Conservation (phyloP, 1,139 yeast species). For the Blastobotrys raffinosifermentans region DNA sequence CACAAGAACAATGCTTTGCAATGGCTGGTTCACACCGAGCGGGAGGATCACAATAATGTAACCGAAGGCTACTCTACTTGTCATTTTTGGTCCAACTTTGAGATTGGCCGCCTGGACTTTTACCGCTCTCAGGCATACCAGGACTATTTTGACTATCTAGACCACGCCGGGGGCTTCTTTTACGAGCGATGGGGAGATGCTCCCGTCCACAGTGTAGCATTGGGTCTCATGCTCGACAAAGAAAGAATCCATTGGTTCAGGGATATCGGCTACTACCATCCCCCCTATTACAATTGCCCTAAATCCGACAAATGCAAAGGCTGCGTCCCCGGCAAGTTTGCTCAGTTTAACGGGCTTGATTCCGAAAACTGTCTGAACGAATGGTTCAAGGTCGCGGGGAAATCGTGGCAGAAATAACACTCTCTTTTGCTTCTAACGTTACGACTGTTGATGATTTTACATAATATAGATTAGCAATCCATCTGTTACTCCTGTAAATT, state of each 20-base stretch:
- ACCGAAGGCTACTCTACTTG: constrained; percentile 76
- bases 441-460: too few relatives aligned
- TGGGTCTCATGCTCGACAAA: constrained; percentile 68
- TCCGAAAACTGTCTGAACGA: constrained; percentile 69
- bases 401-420: too few relatives aligned
- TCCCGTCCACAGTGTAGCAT: constrained; percentile 74
- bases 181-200: constrained; percentile 94
- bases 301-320: constrained; percentile 36
- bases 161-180: constrained; percentile 68
- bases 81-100: constrained; percentile 87
- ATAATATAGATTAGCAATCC: too few relatives aligned
- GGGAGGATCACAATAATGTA: constrained; percentile 37
- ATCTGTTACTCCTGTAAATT: too few relatives aligned
- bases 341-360: constrained; percentile 40
- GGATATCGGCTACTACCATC: constrained; percentile 74
- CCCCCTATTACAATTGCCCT: constrained; percentile 75
- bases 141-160: constrained; percentile 59
- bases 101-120: constrained; percentile 74
- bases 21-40: constrained; percentile 58
- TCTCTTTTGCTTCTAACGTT: too few relatives aligned
- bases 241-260: constrained; percentile 76
- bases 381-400: constrained; percentile 50
- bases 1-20: constrained; percentile 63
- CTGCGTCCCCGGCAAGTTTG: constrained; percentile 45
- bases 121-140: constrained; percentile 61